Conservation (phyloP, 129 eudicot genomes). For the Tanacetum coccineum region DNA sequence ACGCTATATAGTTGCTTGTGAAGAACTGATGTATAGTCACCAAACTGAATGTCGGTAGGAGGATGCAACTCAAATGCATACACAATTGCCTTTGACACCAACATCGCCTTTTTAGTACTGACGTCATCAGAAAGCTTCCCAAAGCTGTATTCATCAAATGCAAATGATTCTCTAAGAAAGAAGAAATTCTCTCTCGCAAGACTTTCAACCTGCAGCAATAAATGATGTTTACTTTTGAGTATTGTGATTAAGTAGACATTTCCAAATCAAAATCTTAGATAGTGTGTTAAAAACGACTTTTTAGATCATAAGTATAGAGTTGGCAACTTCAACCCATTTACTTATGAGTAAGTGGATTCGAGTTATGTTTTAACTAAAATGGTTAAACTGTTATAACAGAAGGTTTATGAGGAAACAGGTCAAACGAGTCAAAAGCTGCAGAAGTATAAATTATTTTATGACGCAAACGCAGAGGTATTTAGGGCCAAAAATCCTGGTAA, state of each 20-base stretch:
- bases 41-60: constrained; percentile 48
- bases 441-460: too few relatives aligned
- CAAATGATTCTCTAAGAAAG: constrained; percentile 60
- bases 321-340: background rate
- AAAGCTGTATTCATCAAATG: constrained; percentile 59
- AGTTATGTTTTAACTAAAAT: background rate
- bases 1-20: constrained; percentile 30
- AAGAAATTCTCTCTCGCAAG: constrained; percentile 67
- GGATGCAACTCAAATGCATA: constrained; percentile 62
- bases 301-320: background rate
- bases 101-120: constrained; percentile 44
- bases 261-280: background rate
- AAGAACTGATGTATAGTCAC: constrained; percentile 35
- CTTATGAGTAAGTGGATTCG: background rate
- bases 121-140: constrained; percentile 54
- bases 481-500: too few relatives aligned
- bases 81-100: constrained; percentile 50
- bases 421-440: background rate
- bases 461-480: too few relatives aligned
- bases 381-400: too few relatives aligned
- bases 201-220: constrained; percentile 60
- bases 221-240: constrained; percentile 8
- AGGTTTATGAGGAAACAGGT: background rate
- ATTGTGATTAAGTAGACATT: background rate
- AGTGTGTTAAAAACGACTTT: background rate